A percentile compares a stretch with the other conserved stretches of the same genome.
These are phyloP conservation scores for Phylloporus sp. DNA, from an alignment of 768 basidiomycete species.

Conservation along the genomic window DNA sequence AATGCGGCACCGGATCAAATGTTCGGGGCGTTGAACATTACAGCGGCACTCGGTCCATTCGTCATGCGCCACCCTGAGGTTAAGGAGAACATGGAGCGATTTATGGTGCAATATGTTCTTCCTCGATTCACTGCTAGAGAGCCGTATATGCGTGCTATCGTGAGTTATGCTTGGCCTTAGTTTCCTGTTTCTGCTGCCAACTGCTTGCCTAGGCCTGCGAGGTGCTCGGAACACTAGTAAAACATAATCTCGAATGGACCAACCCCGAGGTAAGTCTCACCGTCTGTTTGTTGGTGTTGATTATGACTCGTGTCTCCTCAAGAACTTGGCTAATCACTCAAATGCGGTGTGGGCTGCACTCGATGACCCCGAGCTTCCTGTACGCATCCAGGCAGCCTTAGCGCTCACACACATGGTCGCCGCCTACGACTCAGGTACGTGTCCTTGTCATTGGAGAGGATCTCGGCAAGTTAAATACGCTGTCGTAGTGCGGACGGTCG, in stretches of 20 bases:
- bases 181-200: background rate
- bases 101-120: conserved; percentile 67
- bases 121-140: conserved; percentile 64
- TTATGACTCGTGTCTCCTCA: background rate
- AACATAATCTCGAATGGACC: conserved; percentile 62
- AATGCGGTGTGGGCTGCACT: conserved; percentile 60
- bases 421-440: conserved; percentile 56
- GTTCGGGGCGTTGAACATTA: conserved; percentile 85
- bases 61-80: conserved; percentile 85
- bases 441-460: background rate
- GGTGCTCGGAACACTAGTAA: conserved; percentile 69
- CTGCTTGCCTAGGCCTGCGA: conserved; percentile 60
- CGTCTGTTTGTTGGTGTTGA: background rate
- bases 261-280: conserved; percentile 48
- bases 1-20: conserved; percentile 56
- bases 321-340: conserved; percentile 65
- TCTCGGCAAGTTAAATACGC: background rate
- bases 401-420: conserved; percentile 74
- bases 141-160: conserved; percentile 74
- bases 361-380: conserved; percentile 76
- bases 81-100: conserved; percentile 69
- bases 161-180: conserved; percentile 33
- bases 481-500: conserved; percentile 56
- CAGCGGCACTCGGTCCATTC: conserved; percentile 66
- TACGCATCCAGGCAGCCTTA: conserved; percentile 77